Percentiles rank a stretch among this genome's conserved stretches.
Evolutionary conservation across 2,329 filamentous ascomycete species (phyloP).

Genomic region (Fusarium continuum): DNA sequence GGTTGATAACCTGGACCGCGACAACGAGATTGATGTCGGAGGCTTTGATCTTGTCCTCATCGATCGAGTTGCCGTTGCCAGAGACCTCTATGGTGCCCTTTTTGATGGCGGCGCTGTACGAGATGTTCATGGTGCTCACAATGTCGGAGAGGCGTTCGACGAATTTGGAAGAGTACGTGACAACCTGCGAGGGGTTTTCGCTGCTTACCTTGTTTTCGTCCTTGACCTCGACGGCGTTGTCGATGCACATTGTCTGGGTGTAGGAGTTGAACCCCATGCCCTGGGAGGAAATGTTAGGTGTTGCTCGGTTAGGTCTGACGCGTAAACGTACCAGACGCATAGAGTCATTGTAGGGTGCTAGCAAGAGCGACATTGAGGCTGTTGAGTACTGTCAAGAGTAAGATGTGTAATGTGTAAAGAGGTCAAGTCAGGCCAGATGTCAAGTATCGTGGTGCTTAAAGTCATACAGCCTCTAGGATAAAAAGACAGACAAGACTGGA

Average conservation of each 20-base stretch:
- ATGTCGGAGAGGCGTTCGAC: neutral
- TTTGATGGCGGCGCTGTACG: neutral
- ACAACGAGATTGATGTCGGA: constrained; percentile 11
- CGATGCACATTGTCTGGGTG: neutral
- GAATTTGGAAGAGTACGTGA: neutral
- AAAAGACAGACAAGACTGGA: too few species aligned
- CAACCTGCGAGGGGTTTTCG: neutral
- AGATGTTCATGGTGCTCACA: constrained; percentile 4
- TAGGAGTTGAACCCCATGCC: constrained; percentile 18
- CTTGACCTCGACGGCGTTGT: neutral
- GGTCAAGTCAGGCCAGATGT: too few species aligned
- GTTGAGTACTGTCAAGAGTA: too few species aligned
- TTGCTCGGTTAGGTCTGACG: rapidly evolving
- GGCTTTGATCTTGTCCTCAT: constrained; percentile 9
- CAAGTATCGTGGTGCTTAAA: too few species aligned
- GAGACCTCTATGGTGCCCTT: neutral
- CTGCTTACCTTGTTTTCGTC: neutral
- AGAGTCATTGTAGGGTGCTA: constrained; percentile 9
- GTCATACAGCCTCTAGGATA: too few species aligned
- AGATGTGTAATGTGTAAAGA: too few species aligned
- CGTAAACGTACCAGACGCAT: constrained; percentile 14
- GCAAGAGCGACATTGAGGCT: neutral
- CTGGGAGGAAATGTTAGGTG: neutral
- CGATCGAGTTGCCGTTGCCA: neutral
- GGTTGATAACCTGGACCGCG: constrained; percentile 10